Evolutionary conservation across 495 filamentous ascomycete species (phyloP).

Genomic region (Penicillium cinerascens): DNA sequence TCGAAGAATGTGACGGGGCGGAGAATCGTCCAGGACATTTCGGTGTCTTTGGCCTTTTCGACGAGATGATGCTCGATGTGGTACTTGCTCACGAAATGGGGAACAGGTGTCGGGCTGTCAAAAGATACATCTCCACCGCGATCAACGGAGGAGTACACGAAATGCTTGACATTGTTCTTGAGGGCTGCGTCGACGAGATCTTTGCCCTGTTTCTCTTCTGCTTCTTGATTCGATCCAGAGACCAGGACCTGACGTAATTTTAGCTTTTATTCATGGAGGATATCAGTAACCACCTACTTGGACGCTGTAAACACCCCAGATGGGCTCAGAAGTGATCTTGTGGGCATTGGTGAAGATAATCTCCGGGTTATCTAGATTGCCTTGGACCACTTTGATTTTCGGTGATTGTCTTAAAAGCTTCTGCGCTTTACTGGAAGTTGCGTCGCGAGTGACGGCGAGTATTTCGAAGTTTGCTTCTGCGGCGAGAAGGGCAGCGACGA

Average conservation of each 20-base stretch:
- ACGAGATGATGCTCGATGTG: conserved; percentile 61
- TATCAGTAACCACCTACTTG: conserved; percentile 15
- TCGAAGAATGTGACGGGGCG: conserved; percentile 69
- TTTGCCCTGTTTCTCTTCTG: conserved; percentile 61
- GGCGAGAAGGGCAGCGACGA: conserved; percentile 55
- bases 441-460: conserved; percentile 65
- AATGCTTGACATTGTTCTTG: conserved; percentile 53
- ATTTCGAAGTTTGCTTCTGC: conserved; percentile 52
- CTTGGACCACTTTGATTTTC: conserved; percentile 52
- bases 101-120: conserved; percentile 54
- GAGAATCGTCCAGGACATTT: conserved; percentile 59
- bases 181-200: conserved; percentile 57
- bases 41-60: conserved; percentile 26
- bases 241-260: conserved; percentile 14
- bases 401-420: conserved; percentile 42
- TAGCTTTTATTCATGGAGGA: conserved; percentile 8
- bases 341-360: conserved; percentile 52
- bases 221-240: conserved; percentile 34
- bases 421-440: conserved; percentile 50
- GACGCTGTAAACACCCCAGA: conserved; percentile 53
- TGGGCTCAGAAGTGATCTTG: conserved; percentile 31
- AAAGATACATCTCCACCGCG: conserved; percentile 58
- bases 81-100: conserved; percentile 64
- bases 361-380: conserved; percentile 49
- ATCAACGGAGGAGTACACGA: conserved; percentile 67